Conservation (phyloP, 2,329 filamentous ascomycete species). For the Claviceps monticola region DNA sequence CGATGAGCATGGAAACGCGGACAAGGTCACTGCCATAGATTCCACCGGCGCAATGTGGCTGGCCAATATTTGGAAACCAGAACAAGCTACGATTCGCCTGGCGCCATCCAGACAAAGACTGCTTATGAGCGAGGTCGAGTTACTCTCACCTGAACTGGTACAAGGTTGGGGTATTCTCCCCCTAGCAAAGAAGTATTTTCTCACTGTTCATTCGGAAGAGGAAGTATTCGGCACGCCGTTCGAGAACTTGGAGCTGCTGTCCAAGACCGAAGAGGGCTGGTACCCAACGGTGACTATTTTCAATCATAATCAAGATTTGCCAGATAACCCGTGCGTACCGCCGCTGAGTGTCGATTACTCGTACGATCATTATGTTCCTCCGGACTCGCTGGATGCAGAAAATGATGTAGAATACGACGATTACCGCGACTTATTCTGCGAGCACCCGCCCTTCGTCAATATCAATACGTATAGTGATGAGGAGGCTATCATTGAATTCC, state of each 20-base stretch:
- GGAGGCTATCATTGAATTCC: neutral
- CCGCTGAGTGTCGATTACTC: neutral
- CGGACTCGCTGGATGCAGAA: constrained; percentile 9
- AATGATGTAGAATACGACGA: constrained; percentile 9
- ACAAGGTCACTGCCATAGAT: constrained; percentile 37
- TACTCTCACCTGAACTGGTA: constrained; percentile 1
- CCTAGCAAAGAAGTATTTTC: constrained; percentile 29
- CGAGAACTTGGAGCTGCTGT: constrained; percentile 9
- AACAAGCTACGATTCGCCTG: constrained; percentile 15
- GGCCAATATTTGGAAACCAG: constrained; percentile 35
- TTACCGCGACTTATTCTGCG: constrained; percentile 1
- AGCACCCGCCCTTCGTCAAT: too few relatives aligned
- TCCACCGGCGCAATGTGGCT: constrained; percentile 35
- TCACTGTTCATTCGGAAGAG: constrained; percentile 18
- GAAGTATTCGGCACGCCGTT: constrained; percentile 20
- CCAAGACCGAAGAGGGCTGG: constrained; percentile 4
- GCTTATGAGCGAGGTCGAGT: constrained; percentile 1
- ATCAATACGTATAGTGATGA: constrained; percentile 6
- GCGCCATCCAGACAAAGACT: constrained; percentile 4
- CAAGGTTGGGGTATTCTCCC: constrained; percentile 37
- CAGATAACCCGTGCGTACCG: constrained; percentile 19
- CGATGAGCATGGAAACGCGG: constrained; percentile 30
- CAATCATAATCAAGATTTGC: constrained; percentile 13
- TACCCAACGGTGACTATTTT: constrained; percentile 14
- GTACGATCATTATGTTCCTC: neutral